A percentile compares a stretch with the other conserved stretches of the same genome.
phyloP scores from a whole-genome alignment of 768 basidiomycete genomes.

The Amanita muscaria region DNA sequence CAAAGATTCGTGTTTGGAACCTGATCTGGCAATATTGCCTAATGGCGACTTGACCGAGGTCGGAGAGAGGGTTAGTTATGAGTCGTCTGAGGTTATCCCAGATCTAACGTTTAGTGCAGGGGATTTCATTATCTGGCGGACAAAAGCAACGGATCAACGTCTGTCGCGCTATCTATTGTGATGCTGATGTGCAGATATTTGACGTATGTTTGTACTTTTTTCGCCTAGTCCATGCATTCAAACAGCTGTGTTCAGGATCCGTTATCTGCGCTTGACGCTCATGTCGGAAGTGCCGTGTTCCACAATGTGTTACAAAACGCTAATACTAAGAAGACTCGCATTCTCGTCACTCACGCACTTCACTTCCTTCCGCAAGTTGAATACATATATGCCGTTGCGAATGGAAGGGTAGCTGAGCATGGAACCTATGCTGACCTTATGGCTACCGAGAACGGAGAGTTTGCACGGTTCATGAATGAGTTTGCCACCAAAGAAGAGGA shows the following conservation, averaged over 20 bases:
- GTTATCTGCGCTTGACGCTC: slow-evolving; percentile 85
- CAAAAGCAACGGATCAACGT: slow-evolving; percentile 76
- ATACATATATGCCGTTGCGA: slow-evolving; percentile 71
- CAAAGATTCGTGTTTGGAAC: slow-evolving; percentile 66
- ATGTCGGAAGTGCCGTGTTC: slow-evolving; percentile 84
- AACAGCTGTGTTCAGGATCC: slow-evolving; percentile 45
- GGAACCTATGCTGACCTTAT: slow-evolving; percentile 76
- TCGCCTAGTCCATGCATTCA: background rate
- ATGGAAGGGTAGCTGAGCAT: slow-evolving; percentile 71
- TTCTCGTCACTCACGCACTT: slow-evolving; percentile 87
- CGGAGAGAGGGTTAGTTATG: slow-evolving; percentile 52
- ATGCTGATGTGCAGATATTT: slow-evolving; percentile 81
- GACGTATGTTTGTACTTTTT: slow-evolving; percentile 36
- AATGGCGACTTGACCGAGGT: slow-evolving; percentile 80
- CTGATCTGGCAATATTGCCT: slow-evolving; percentile 69
- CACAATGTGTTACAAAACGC: slow-evolving; percentile 69
- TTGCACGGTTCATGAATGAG: slow-evolving; percentile 65
- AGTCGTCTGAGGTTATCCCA: background rate
- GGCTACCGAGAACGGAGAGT: slow-evolving; percentile 45
- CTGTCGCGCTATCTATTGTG: slow-evolving; percentile 79
- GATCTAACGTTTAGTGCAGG: slow-evolving; percentile 27
- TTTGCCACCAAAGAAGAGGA: slow-evolving; percentile 66
- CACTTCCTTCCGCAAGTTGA: slow-evolving; percentile 87
- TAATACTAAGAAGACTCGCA: slow-evolving; percentile 61
- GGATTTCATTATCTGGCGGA: slow-evolving; percentile 83